phyloP scores from a whole-genome alignment of 2,329 filamentous ascomycete species.

The Neurospora crassa region DNA sequence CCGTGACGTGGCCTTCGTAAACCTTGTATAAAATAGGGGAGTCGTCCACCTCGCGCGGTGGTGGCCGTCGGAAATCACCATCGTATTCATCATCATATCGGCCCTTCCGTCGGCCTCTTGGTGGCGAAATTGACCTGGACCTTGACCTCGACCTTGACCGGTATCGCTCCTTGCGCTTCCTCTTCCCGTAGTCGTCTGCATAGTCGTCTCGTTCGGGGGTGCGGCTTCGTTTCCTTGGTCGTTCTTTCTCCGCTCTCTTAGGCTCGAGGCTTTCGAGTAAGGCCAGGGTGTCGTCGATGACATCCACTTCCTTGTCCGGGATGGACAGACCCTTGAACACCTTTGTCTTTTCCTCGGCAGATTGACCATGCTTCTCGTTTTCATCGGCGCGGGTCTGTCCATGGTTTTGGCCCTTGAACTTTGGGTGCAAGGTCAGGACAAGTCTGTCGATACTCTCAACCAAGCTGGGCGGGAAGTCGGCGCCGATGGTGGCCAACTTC shows the following conservation, averaged over 20 bases:
- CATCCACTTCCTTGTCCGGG: conserved; percentile 67
- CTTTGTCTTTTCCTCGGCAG: conserved; percentile 63
- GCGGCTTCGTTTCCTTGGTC: conserved; percentile 26
- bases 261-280: conserved; percentile 78
- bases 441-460: conserved; percentile 87
- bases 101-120: conserved; percentile 29
- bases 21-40: conserved; percentile 73
- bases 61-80: conserved; percentile 33
- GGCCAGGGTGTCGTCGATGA: conserved; percentile 86
- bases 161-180: conserved; percentile 38
- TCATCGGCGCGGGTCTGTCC: conserved; percentile 26
- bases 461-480: conserved; percentile 76
- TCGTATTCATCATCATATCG: conserved; percentile 32
- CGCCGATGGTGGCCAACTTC: conserved; percentile 65
- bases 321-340: conserved; percentile 88
- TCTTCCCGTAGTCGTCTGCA: conserved; percentile 17
- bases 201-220: conserved; percentile 14
- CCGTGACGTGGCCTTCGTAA: conserved; percentile 83
- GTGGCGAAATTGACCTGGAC: conserved; percentile 23
- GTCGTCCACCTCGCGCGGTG: conserved; percentile 70
- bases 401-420: conserved; percentile 53
- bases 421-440: conserved; percentile 82
- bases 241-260: conserved; percentile 36
- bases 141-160: conserved; percentile 41
- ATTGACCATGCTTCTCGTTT: conserved; percentile 30